phyloP scores from a whole-genome alignment of 108 stramenopile species.

The Cyclostephanos tholiformis region DNA sequence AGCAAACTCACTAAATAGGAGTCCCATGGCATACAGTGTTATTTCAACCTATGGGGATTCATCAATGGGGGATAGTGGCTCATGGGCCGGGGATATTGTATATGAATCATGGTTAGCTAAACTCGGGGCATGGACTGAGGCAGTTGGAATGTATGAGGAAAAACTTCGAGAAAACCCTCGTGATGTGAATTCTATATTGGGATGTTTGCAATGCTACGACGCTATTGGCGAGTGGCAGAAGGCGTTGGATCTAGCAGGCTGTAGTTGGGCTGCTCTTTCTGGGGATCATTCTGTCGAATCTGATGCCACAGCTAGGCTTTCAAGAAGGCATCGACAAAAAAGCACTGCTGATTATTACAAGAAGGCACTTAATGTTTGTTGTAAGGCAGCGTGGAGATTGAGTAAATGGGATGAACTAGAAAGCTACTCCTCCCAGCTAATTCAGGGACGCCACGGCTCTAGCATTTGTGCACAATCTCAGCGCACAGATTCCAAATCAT shows the following conservation, averaged over 20 bases:
- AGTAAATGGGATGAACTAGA: conserved; percentile 94
- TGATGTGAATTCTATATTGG: conserved; percentile 86
- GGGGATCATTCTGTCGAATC: conserved; percentile 26
- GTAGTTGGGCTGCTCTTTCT: conserved; percentile 65
- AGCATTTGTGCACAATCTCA: conserved; percentile 1
- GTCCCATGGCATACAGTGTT: conserved; percentile 76
- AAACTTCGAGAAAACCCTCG: conserved; percentile 74
- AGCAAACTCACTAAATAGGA: conserved; percentile 29
- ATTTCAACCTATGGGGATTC: conserved; percentile 53
- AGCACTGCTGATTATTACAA: conserved; percentile 43
- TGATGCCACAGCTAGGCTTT: conserved; percentile 5
- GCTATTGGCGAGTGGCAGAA: conserved; percentile 93
- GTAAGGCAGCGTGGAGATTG: conserved; percentile 92
- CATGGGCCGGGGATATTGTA: conserved; percentile 61
- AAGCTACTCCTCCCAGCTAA: conserved; percentile 70
- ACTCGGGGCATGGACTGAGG: conserved; percentile 95
- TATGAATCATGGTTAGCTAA: conserved; percentile 95
- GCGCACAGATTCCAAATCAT: conserved; percentile 17
- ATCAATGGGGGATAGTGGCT: conserved; percentile 36
- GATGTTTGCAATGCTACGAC: conserved; percentile 95
- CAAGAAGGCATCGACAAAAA: conserved; percentile 18
- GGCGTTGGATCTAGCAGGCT: conserved; percentile 82
- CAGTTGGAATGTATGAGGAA: conserved; percentile 80
- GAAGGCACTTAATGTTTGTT: conserved; percentile 84
- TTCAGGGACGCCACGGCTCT: conserved; percentile 44